A percentile compares a stretch with the other conserved stretches of the same genome.
phyloP scores from a whole-genome alignment of 768 basidiomycete genomes.

The Steccherinum ochraceum region DNA sequence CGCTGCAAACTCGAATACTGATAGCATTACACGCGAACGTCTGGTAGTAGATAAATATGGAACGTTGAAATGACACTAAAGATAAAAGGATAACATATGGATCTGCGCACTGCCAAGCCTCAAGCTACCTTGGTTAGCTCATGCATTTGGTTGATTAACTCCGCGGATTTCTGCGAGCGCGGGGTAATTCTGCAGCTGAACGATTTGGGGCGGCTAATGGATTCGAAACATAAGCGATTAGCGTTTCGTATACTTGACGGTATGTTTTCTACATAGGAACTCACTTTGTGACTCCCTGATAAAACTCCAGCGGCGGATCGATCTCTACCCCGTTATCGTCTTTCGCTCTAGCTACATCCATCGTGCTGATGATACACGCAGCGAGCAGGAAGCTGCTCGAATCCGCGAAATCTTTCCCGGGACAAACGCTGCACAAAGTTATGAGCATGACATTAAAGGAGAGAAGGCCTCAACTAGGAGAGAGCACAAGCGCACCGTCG shows the following conservation, averaged over 20 bases:
- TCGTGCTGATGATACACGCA: neutral
- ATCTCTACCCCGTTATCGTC: neutral
- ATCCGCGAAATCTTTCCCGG: neutral
- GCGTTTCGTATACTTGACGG: no score
- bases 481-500: constrained; percentile 15
- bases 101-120: neutral
- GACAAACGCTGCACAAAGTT: neutral
- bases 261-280: neutral
- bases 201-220: neutral
- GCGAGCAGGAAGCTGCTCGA: neutral
- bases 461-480: no score
- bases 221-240: neutral
- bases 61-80: neutral
- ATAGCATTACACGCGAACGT: no score
- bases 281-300: neutral
- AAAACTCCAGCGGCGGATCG: neutral
- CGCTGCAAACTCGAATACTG: neutral
- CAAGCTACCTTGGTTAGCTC: neutral
- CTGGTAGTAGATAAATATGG: no score
- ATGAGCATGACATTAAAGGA: neutral
- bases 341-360: neutral
- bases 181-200: neutral
- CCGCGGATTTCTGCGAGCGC: neutral
- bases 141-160: neutral
- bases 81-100: neutral